phyloP scores from a whole-genome alignment of 208 protist genomes.

The Entamoeba nuttalli region DNA sequence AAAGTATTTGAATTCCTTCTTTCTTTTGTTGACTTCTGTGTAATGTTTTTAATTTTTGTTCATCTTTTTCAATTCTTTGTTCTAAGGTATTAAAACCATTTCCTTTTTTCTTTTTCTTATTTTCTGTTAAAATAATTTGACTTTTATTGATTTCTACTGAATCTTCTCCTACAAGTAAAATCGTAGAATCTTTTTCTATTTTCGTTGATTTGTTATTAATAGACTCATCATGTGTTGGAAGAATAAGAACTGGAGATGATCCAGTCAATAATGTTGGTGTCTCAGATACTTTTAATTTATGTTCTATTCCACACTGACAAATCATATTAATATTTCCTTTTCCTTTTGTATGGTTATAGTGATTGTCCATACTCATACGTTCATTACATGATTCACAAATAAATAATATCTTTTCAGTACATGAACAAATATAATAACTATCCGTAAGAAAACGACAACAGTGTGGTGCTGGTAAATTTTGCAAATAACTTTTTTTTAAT shows the following conservation, averaged over 20 bases:
- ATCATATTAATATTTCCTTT: not conserved
- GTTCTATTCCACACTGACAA: not conserved
- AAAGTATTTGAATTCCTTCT: not conserved
- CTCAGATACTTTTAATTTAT: too few relatives aligned
- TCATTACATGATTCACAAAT: not conserved
- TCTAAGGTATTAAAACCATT: not conserved
- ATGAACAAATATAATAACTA: not conserved
- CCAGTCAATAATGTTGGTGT: too few relatives aligned
- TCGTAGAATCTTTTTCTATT: not conserved
- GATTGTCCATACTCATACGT: not conserved
- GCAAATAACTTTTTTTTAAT: not conserved
- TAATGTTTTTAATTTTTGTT: not conserved
- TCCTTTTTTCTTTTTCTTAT: not conserved
- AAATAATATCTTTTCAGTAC: not conserved
- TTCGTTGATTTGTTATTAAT: too few relatives aligned
- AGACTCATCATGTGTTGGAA: too few relatives aligned
- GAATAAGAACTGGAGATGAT: too few relatives aligned
- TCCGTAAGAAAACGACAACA: not conserved
- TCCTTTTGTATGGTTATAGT: not conserved
- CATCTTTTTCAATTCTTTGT: not conserved
- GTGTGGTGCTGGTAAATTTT: not conserved
- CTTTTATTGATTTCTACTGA: not conserved
- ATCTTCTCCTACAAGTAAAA: not conserved
- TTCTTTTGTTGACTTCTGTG: not conserved
- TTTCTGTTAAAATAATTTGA: not conserved